Conservation (phyloP, 306 rosid genomes). For the Prunus davidiana region DNA sequence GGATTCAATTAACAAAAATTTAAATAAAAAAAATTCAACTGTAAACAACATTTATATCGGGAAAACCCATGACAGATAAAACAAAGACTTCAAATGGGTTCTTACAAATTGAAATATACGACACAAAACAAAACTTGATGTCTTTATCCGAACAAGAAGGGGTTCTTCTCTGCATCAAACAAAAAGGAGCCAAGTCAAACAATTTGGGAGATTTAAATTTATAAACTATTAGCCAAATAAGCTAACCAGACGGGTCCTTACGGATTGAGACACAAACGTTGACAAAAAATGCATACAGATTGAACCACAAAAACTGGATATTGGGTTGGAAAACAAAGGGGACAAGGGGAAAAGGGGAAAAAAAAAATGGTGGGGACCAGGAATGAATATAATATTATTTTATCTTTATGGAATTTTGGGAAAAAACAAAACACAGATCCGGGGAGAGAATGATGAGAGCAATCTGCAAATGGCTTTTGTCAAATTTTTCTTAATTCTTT, state of each 20-base stretch:
- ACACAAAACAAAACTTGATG: background rate
- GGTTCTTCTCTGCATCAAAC: conserved; percentile 10
- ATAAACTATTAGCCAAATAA: background rate
- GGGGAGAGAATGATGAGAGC: conserved; percentile 3
- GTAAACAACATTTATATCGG: background rate
- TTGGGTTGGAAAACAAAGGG: background rate
- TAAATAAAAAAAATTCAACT: background rate
- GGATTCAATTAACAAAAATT: background rate
- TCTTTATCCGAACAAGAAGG: background rate
- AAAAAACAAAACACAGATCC: background rate
- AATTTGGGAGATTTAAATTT: background rate
- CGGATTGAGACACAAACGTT: background rate
- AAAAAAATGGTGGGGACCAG: background rate
- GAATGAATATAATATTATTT: background rate
- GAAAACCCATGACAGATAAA: background rate
- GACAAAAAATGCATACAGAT: background rate
- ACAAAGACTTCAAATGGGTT: conserved; percentile 5
- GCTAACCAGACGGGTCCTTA: background rate
- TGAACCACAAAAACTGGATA: background rate
- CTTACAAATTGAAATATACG: conserved; percentile 25
- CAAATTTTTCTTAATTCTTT: background rate
- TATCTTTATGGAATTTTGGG: background rate
- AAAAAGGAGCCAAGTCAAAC: background rate
- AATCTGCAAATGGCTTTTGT: background rate
- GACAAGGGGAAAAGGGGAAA: background rate